A percentile compares a stretch with the other conserved stretches of the same genome.
Evolutionary conservation across 352 stramenopile species (phyloP).

Genomic region (Aphanomyces euteiches): DNA sequence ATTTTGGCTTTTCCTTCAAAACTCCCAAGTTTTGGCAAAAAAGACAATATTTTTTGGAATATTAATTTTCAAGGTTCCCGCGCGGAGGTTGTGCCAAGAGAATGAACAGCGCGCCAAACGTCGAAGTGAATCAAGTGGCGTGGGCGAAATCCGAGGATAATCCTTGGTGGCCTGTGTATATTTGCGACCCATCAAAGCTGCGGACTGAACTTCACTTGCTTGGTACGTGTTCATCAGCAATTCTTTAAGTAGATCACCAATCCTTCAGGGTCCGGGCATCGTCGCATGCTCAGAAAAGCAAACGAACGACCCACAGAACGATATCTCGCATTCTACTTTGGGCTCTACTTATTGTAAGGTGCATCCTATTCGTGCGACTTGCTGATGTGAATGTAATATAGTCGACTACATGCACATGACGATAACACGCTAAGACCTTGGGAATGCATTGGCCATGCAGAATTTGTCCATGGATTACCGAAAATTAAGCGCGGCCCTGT

Average conservation of each 20-base stretch:
- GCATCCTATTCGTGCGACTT: background rate
- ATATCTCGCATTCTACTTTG: constrained; percentile 15
- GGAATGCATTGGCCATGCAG: background rate
- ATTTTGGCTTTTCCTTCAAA: too few species aligned
- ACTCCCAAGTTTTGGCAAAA: too few species aligned
- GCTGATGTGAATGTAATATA: background rate
- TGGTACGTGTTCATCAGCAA: background rate
- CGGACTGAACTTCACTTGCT: constrained; percentile 4
- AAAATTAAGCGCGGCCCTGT: constrained; percentile 1
- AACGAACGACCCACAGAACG: background rate
- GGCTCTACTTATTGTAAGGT: background rate
- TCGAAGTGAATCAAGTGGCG: background rate
- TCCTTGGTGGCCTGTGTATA: constrained; percentile 14
- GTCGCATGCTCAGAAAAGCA: constrained; percentile 16
- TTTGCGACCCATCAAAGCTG: constrained; percentile 5
- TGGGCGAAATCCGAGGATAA: constrained; percentile 9
- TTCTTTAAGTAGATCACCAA: background rate
- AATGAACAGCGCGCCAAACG: background rate
- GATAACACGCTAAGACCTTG: constrained; percentile 1
- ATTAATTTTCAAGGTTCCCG: too few species aligned
- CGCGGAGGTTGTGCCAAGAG: too few species aligned
- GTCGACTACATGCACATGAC: background rate
- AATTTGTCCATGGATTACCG: background rate
- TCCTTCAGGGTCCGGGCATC: background rate
- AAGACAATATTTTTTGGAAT: too few species aligned